These are phyloP conservation scores for Alternaria sp. DNA, from an alignment of 2,329 filamentous ascomycete genomes.

Conservation along the genomic window DNA sequence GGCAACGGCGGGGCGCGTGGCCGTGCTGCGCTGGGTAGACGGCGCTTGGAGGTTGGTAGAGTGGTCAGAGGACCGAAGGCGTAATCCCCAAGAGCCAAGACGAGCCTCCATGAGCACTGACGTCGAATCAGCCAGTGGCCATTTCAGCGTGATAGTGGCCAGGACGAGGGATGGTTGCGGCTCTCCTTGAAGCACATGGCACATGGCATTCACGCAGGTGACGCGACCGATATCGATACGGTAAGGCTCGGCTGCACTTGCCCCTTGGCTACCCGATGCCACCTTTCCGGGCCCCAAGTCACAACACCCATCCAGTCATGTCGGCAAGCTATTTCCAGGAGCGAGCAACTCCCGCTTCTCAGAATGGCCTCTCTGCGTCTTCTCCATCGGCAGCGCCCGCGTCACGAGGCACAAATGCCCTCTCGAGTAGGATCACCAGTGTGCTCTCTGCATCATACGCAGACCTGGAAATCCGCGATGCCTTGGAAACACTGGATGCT, in stretches of 20 bases:
- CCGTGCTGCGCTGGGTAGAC: slow-evolving; percentile 22
- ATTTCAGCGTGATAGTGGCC: slow-evolving; percentile 30
- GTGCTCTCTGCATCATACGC: slow-evolving; percentile 92
- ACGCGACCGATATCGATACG: slow-evolving; percentile 43
- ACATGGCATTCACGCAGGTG: slow-evolving; percentile 34
- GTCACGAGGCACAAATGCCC: slow-evolving; percentile 64
- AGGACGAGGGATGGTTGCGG: slow-evolving; percentile 25
- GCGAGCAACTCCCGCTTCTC: slow-evolving; percentile 36
- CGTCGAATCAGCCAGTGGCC: slow-evolving; percentile 26
- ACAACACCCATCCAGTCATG: slow-evolving; percentile 37
- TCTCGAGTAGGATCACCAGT: slow-evolving; percentile 82
- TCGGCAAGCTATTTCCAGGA: slow-evolving; percentile 46
- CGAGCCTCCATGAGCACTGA: slow-evolving; percentile 37
- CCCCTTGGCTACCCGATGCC: slow-evolving; percentile 26
- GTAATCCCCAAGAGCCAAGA: slow-evolving; percentile 26
- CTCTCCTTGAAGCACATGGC: slow-evolving; percentile 34
- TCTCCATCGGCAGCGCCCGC: slow-evolving; percentile 33
- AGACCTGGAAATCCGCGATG: slow-evolving; percentile 88
- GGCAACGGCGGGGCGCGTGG: slow-evolving; percentile 42
- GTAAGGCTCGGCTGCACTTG: slow-evolving; percentile 39
- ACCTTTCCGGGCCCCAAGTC: slow-evolving; percentile 21
- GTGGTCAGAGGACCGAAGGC: slow-evolving; percentile 31
- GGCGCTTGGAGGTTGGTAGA: slow-evolving; percentile 12
- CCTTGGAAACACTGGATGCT: slow-evolving; percentile 78
- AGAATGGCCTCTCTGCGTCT: slow-evolving; percentile 42